Evolutionary conservation across 495 filamentous ascomycete species (phyloP).

Genomic region (Neurospora sp.): DNA sequence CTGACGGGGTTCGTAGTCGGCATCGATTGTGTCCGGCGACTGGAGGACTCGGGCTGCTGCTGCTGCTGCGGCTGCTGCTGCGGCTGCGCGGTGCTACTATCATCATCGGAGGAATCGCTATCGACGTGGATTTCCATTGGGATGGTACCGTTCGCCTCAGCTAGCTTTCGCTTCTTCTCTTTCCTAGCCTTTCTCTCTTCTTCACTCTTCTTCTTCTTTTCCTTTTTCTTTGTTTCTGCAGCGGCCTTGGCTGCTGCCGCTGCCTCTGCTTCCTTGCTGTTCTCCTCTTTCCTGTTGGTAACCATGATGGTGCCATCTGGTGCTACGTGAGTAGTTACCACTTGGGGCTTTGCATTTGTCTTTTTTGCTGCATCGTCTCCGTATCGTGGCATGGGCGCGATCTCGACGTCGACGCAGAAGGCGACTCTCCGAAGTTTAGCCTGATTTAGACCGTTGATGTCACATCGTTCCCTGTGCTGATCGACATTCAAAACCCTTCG

Average conservation of each 20-base stretch:
- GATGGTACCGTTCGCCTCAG: slow-evolving; percentile 71
- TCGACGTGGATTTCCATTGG: slow-evolving; percentile 67
- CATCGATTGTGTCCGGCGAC: slow-evolving; percentile 44
- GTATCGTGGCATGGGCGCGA: slow-evolving; percentile 57
- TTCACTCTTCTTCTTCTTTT: slow-evolving; percentile 87
- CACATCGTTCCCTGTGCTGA: slow-evolving; percentile 63
- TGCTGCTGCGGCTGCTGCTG: neutral
- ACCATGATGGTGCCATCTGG: slow-evolving; percentile 28
- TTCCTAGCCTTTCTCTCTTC: slow-evolving; percentile 79
- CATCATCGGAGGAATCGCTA: slow-evolving; percentile 36
- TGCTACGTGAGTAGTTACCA: slow-evolving; percentile 46
- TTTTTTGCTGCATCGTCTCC: slow-evolving; percentile 26
- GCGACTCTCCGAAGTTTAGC: slow-evolving; percentile 76
- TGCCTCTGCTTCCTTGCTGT: slow-evolving; percentile 15
- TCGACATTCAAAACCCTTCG: slow-evolving; percentile 82
- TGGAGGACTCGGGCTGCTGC: slow-evolving; percentile 10
- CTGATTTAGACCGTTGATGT: slow-evolving; percentile 67
- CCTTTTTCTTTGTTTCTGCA: slow-evolving; percentile 51
- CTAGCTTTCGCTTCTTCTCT: slow-evolving; percentile 67
- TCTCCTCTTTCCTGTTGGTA: slow-evolving; percentile 30
- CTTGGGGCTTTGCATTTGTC: slow-evolving; percentile 37
- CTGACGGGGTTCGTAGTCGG: slow-evolving; percentile 86
- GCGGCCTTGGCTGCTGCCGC: slow-evolving; percentile 16
- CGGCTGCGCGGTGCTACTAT: slow-evolving; percentile 8
- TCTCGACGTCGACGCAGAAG: slow-evolving; percentile 96